A percentile compares a stretch with the other conserved stretches of the same genome.
Conservation (phyloP, 352 stramenopile species). For the Phytophthora sojae region DNA sequence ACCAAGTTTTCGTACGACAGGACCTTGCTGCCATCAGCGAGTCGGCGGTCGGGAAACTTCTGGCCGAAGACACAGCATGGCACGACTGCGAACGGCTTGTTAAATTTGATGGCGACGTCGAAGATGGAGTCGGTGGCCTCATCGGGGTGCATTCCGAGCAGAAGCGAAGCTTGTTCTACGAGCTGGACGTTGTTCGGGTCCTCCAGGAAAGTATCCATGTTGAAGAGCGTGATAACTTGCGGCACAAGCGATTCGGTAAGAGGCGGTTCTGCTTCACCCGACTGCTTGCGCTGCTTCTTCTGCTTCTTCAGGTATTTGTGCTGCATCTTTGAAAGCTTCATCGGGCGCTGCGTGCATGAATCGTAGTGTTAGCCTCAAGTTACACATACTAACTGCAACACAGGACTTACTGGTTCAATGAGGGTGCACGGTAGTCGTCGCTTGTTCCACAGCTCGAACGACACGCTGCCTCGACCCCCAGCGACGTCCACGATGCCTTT, state of each 20-base stretch:
- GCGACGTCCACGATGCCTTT: conserved; percentile 84
- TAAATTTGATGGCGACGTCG: conserved; percentile 87
- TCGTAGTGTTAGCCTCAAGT: conserved; percentile 17
- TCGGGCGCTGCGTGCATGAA: conserved; percentile 54
- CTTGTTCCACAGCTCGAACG: conserved; percentile 89
- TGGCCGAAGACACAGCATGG: conserved; percentile 96
- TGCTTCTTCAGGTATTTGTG: conserved; percentile 77
- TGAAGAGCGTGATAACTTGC: conserved; percentile 73
- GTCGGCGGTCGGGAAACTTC: conserved; percentile 84
- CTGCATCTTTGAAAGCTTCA: conserved; percentile 76
- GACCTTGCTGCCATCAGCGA: conserved; percentile 59
- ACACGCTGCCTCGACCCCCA: conserved; percentile 80
- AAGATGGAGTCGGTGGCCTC: conserved; percentile 96
- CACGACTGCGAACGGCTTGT: conserved; percentile 96
- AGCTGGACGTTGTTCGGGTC: conserved; percentile 54
- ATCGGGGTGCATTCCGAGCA: conserved; percentile 96
- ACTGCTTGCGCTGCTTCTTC: conserved; percentile 51
- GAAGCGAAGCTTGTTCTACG: conserved; percentile 76
- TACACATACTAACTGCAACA: neutral
- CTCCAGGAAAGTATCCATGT: conserved; percentile 67
- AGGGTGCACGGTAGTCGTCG: conserved; percentile 73
- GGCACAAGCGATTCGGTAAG: conserved; percentile 53
- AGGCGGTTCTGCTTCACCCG: conserved; percentile 8
- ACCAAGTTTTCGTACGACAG: conserved; percentile 83
- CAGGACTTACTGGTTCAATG: conserved; percentile 75